A percentile compares a stretch with the other conserved stretches of the same genome.
phyloP scores from a whole-genome alignment of 306 rosid species.

The Vigna mungo region DNA sequence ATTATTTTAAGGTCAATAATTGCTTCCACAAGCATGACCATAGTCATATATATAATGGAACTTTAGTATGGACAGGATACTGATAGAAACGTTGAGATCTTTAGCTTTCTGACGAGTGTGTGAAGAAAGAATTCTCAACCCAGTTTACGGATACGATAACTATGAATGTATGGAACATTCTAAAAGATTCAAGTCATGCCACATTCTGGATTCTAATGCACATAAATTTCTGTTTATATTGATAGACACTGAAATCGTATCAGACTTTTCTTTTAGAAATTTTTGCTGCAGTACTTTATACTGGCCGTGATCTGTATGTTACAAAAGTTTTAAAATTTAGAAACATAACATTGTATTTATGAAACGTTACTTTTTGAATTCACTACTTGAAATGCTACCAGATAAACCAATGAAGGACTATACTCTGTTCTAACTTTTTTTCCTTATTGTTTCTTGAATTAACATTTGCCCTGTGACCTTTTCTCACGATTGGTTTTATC shows the following conservation, averaged over 20 bases:
- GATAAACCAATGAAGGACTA: too few relatives aligned
- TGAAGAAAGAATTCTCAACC: not conserved
- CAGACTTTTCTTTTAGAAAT: not conserved
- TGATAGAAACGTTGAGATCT: not conserved
- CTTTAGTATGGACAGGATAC: not conserved
- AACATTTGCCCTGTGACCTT: too few relatives aligned
- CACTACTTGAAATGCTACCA: too few relatives aligned
- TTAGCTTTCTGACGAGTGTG: not conserved
- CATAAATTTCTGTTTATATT: not conserved
- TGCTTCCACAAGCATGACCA: slow-evolving; percentile 1
- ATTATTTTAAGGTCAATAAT: not conserved
- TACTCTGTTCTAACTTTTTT: too few relatives aligned
- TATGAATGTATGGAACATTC: too few relatives aligned
- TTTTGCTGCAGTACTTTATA: too few relatives aligned
- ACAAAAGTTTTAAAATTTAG: too few relatives aligned
- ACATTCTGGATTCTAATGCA: slow-evolving; percentile 20
- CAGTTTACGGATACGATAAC: not conserved
- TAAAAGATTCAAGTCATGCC: not conserved
- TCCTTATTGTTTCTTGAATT: too few relatives aligned
- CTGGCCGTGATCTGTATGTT: too few relatives aligned
- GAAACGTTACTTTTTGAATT: too few relatives aligned
- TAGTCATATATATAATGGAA: not conserved
- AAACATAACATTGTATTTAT: too few relatives aligned
- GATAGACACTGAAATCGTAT: slow-evolving; percentile 1
- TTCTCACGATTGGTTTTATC: not conserved